These are phyloP conservation scores for Aspergillus neoniger DNA, from an alignment of 2,329 filamentous ascomycete species.

Conservation along the genomic window DNA sequence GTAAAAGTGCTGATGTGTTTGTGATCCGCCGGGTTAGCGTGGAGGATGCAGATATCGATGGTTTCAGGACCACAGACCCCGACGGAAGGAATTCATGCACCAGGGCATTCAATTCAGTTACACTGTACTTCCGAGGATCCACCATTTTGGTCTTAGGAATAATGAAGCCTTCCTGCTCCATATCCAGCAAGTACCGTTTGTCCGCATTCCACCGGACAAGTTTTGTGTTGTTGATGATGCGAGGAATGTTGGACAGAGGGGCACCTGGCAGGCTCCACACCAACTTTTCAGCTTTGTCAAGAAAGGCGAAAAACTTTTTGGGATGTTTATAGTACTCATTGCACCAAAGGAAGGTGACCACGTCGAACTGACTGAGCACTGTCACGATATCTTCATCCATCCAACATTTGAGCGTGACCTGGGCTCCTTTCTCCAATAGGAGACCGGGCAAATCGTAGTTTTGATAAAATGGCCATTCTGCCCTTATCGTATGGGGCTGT, in stretches of 20 bases:
- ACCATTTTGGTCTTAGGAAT: not conserved
- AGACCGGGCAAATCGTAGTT: not conserved
- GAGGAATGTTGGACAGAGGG: not conserved
- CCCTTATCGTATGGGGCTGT: not conserved
- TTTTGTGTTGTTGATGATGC: not conserved
- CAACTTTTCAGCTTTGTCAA: not conserved
- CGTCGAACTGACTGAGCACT: not conserved
- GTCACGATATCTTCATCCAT: conserved; percentile 2
- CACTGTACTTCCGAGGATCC: not conserved
- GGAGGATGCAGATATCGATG: not conserved
- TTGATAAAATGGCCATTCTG: conserved; percentile 1
- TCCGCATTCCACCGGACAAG: conserved; percentile 6
- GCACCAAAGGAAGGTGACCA: conserved; percentile 3
- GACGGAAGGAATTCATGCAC: not conserved
- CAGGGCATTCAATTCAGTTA: not conserved
- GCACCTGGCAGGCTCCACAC: not conserved
- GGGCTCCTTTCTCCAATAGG: not conserved
- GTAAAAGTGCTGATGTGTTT: not conserved
- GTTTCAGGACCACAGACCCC: not conserved
- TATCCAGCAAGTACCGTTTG: conserved; percentile 2
- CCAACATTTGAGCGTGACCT: conserved; percentile 3
- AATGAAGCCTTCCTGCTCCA: not conserved
- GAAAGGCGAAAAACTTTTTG: not conserved
- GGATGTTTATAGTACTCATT: not conserved
- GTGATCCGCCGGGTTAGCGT: not conserved